phyloP scores from a whole-genome alignment of 2,329 filamentous ascomycete species.

The Fusarium hainanense region DNA sequence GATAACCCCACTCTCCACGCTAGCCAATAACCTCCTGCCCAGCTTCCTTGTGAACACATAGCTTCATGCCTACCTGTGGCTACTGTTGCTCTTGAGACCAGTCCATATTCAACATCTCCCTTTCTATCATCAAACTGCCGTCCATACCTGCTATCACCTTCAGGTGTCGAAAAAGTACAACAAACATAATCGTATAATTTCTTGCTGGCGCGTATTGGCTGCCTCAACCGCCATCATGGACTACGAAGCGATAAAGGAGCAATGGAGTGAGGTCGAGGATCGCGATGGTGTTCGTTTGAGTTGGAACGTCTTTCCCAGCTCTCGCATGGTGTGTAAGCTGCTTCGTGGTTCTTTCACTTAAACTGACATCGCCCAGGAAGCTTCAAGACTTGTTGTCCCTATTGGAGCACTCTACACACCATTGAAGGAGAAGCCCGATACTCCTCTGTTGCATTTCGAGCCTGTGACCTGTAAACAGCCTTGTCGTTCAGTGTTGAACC shows the following conservation, averaged over 20 bases:
- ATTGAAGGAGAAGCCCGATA: slow-evolving; percentile 92
- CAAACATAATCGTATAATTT: neutral
- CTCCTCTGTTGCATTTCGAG: slow-evolving; percentile 91
- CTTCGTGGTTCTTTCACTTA: neutral
- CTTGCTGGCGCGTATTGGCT: neutral
- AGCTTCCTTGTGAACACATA: slow-evolving; percentile 29
- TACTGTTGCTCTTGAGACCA: slow-evolving; percentile 1
- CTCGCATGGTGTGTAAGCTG: slow-evolving; percentile 81
- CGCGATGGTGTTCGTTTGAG: slow-evolving; percentile 94
- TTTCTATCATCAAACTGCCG: neutral
- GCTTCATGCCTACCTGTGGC: slow-evolving; percentile 14
- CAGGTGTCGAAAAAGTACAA: neutral
- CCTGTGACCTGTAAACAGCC: slow-evolving; percentile 97
- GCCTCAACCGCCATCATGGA: slow-evolving; percentile 69
- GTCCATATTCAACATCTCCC: neutral
- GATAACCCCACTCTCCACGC: neutral
- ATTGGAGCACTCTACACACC: slow-evolving; percentile 97
- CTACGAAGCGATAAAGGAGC: slow-evolving; percentile 92
- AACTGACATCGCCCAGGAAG: slow-evolving; percentile 71
- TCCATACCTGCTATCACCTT: neutral
- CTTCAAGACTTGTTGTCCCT: slow-evolving; percentile 91
- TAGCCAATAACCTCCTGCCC: slow-evolving; percentile 2
- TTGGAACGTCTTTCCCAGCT: slow-evolving; percentile 99
- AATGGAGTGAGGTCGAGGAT: slow-evolving; percentile 97
- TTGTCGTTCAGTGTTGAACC: slow-evolving; percentile 95